Evolutionary conservation across 352 stramenopile species (phyloP).

Genomic region (Ophiocytium majus): DNA sequence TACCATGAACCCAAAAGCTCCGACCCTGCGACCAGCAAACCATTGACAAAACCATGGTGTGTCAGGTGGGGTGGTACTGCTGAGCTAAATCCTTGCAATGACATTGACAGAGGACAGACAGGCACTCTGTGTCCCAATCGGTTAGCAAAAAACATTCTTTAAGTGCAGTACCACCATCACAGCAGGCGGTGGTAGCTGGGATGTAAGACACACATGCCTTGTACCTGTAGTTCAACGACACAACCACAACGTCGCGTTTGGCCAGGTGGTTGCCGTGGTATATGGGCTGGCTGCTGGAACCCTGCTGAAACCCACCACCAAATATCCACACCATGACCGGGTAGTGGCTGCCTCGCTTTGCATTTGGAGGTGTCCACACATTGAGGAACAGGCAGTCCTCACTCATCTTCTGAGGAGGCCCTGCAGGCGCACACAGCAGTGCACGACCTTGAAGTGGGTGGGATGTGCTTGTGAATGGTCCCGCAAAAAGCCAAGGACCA

Average conservation of each 20-base stretch:
- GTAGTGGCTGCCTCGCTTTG: slow-evolving; percentile 36
- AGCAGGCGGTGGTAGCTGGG: slow-evolving; percentile 52
- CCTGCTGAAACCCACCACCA: slow-evolving; percentile 69
- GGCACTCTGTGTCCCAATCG: too few relatives aligned
- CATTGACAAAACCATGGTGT: too few relatives aligned
- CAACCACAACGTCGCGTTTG: background rate
- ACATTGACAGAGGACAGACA: too few relatives aligned
- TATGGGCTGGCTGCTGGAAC: slow-evolving; percentile 51
- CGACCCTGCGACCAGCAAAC: slow-evolving; percentile 74
- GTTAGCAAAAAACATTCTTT: too few relatives aligned
- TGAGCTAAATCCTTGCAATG: too few relatives aligned
- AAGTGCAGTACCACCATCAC: too few relatives aligned
- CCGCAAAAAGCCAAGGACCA: too few relatives aligned
- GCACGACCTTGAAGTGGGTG: background rate
- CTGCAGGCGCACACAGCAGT: slow-evolving; percentile 11
- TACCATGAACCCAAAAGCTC: slow-evolving; percentile 69
- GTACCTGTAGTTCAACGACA: slow-evolving; percentile 43
- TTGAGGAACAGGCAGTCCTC: slow-evolving; percentile 82
- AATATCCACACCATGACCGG: slow-evolving; percentile 75
- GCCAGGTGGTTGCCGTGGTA: slow-evolving; percentile 56
- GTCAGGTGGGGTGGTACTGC: too few relatives aligned
- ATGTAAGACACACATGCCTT: slow-evolving; percentile 33
- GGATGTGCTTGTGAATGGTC: background rate
- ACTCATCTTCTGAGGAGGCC: slow-evolving; percentile 42
- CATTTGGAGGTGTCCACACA: slow-evolving; percentile 62